These are phyloP conservation scores for Symmetrospora coprosmae DNA, from an alignment of 768 basidiomycete species.

Conservation along the genomic window DNA sequence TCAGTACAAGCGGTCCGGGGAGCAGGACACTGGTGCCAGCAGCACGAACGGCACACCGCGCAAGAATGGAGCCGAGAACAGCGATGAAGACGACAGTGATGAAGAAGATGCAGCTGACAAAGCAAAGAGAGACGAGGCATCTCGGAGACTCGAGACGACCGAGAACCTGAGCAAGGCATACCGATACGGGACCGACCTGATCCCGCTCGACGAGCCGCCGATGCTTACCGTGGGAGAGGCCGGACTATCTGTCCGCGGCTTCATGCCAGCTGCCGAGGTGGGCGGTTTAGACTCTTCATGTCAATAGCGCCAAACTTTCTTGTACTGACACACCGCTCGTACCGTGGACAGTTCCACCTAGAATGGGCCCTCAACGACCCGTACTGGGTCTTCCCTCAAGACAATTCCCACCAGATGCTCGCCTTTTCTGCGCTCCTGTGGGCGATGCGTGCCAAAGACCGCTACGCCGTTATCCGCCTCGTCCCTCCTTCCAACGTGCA, in stretches of 20 bases:
- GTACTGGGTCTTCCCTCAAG: conserved; percentile 12
- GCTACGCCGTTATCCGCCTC: background rate
- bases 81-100: no score
- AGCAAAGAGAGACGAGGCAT: conserved; percentile 1
- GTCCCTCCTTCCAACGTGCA: background rate
- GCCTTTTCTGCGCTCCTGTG: conserved; percentile 7
- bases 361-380: conserved; percentile 18
- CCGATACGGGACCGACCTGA: conserved; percentile 17
- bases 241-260: conserved; percentile 2
- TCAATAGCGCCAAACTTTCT: background rate
- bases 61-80: background rate
- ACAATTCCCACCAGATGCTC: background rate
- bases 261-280: conserved; percentile 5
- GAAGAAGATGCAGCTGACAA: conserved; percentile 1
- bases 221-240: conserved; percentile 4
- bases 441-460: conserved; percentile 6
- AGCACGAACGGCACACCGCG: background rate
- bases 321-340: background rate
- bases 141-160: background rate
- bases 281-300: background rate
- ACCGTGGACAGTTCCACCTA: conserved; percentile 1
- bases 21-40: background rate
- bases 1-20: background rate
- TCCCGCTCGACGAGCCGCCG: background rate
- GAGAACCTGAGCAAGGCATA: conserved; percentile 14